These are phyloP conservation scores for Claviceps digitariae DNA, from an alignment of 2,329 filamentous ascomycete species.

Conservation along the genomic window DNA sequence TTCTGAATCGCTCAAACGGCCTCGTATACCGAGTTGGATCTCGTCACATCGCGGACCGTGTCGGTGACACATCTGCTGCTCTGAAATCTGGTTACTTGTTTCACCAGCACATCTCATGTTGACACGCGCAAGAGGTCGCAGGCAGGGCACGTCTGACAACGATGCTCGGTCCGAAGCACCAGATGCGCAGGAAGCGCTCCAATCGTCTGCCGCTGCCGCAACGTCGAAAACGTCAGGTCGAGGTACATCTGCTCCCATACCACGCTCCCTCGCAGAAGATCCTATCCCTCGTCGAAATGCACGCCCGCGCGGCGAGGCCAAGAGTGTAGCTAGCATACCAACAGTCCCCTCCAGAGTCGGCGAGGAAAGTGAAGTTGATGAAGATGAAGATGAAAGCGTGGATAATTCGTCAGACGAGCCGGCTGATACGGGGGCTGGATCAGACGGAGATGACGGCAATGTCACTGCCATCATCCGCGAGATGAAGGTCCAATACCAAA, in stretches of 20 bases:
- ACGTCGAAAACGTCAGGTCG: not conserved
- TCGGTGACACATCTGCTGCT: not conserved
- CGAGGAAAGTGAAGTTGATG: not conserved
- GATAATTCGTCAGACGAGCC: not conserved
- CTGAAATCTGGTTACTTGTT: not conserved
- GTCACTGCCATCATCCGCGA: not conserved
- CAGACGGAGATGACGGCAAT: not conserved
- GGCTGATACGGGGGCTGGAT: not conserved
- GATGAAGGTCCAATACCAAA: not conserved
- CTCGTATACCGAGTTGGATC: no score
- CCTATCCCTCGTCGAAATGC: constrained; percentile 2
- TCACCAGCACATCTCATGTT: not conserved
- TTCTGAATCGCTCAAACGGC: no score
- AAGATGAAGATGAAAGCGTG: not conserved
- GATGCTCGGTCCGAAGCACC: not conserved
- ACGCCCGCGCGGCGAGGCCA: not conserved
- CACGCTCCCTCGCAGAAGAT: not conserved
- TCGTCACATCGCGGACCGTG: no score
- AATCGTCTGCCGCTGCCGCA: not conserved
- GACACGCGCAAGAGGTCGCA: not conserved
- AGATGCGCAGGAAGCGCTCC: not conserved
- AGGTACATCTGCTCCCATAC: not conserved
- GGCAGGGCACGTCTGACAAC: not conserved
- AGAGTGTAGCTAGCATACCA: constrained; percentile 2
- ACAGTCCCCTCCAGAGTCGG: not conserved